Conservation (phyloP, 2,329 filamentous ascomycete genomes). For the Arthrobotrys musiformis region DNA sequence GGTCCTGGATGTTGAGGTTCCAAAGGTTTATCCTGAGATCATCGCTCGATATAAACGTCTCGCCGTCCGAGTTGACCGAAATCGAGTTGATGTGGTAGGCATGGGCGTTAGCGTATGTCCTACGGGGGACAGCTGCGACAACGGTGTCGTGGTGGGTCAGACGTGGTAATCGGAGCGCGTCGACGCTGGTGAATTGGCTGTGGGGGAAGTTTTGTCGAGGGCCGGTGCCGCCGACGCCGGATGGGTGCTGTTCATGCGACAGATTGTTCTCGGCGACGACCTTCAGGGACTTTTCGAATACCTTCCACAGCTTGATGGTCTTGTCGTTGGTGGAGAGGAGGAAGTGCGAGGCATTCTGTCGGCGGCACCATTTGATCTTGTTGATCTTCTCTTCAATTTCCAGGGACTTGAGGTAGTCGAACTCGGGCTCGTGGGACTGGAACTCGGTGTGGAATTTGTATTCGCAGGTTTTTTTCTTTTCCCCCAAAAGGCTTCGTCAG, state of each 20-base stretch:
- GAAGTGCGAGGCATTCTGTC: constrained; percentile 98
- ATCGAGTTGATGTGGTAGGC: constrained; percentile 99
- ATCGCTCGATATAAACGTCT: constrained; percentile 99
- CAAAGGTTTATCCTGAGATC: constrained; percentile 97
- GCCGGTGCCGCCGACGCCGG: constrained; percentile 68
- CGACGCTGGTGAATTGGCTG: constrained; percentile 79
- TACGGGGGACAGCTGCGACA: constrained; percentile 91
- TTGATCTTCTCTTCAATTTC: constrained; percentile 99
- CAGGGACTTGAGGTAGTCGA: constrained; percentile 98
- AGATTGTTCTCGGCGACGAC: constrained; percentile 99
- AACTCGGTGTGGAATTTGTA: constrained; percentile 99
- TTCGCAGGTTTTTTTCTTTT: constrained; percentile 98
- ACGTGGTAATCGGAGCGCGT: constrained; percentile 89
- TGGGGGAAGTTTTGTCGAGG: constrained; percentile 75
- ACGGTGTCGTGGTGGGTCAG: constrained; percentile 98
- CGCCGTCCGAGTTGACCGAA: constrained; percentile 99
- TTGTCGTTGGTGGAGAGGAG: constrained; percentile 99
- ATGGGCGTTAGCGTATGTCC: constrained; percentile 97
- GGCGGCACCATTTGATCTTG: constrained; percentile 99
- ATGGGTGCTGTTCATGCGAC: constrained; percentile 87
- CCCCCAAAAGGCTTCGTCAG: constrained; percentile 29
- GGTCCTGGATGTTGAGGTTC: constrained; percentile 99
- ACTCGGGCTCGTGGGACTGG: constrained; percentile 98
- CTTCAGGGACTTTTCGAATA: constrained; percentile 99
- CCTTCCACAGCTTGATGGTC: constrained; percentile 99